Conservation (phyloP, 73 alveolate genomes). For the Paraurostyla sp. region DNA sequence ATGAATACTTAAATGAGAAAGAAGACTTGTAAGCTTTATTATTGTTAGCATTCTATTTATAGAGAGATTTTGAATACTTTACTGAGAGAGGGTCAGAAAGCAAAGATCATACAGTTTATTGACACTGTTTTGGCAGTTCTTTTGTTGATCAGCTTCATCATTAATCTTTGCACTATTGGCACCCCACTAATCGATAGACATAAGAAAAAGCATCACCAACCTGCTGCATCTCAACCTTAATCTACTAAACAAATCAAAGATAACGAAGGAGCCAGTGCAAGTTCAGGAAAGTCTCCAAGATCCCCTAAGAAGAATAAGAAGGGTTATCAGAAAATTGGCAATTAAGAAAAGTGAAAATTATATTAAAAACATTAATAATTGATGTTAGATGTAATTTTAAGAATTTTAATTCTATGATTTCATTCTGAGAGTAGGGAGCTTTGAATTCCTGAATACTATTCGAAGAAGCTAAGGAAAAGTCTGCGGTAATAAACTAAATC, state of each 20-base stretch:
- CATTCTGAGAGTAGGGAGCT: slow-evolving; percentile 19
- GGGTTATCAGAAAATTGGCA: too few species aligned
- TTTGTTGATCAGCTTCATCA: slow-evolving; percentile 4
- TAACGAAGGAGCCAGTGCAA: too few species aligned
- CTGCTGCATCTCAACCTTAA: too few species aligned
- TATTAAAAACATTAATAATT: too few species aligned
- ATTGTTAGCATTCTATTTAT: neutral
- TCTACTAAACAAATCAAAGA: neutral
- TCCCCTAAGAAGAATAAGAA: too few species aligned
- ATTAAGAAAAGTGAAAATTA: too few species aligned
- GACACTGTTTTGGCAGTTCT: neutral
- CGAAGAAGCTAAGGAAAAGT: slow-evolving; percentile 82
- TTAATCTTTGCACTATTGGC: neutral
- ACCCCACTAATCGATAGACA: neutral
- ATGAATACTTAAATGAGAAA: neutral
- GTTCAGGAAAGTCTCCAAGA: too few species aligned
- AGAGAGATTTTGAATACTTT: neutral
- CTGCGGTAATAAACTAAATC: slow-evolving; percentile 87
- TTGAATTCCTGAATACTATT: slow-evolving; percentile 6
- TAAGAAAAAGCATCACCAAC: neutral
- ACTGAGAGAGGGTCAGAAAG: neutral
- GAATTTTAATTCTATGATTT: too few species aligned
- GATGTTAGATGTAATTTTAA: too few species aligned
- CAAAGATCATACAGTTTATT: neutral
- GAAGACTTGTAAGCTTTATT: neutral